Base-by-base conservation (phyloP, 805 yeast species). In the Yamadazyma philogaea region DNA sequence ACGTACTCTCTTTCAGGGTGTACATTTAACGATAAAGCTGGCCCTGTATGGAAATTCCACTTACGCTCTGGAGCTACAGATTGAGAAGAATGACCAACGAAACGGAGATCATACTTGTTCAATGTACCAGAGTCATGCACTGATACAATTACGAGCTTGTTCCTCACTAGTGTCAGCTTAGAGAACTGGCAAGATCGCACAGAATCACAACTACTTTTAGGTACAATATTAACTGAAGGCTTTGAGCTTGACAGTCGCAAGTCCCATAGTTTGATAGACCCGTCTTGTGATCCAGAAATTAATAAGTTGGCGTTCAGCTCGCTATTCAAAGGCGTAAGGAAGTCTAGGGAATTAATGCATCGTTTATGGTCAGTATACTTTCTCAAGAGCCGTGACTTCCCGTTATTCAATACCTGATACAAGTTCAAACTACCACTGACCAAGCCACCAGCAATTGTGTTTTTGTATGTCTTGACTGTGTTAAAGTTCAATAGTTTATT, bases 121-220 rank as follows among this genome's bases (percentile, higher is more conserved):
- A 91, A 72, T 3, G 86, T 78, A 12, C 99, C 99, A 1, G 87
- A 79, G 59, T 93, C 98, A 61, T 86, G 91, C 6, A 87, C 88
- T 1, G 90, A 81, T 2, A 89, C 84, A 39, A 91, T 70, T 5
- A 63, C 56, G 24, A 63, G 33, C 39, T 63, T 68, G 31, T 75
- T 72, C 46, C 76, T 69, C 5, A 53, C 59, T 3, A 76, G 63
- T 20, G 78, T 72, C 51, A 74, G 77, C 6, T 75, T 74, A 44
- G 78, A 70, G 60, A 74, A 64, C 65, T 75, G 78, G 47, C 78
- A 77, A 30, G 76, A 66, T 27, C 84, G 57, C 7, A 79, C 76
- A 1, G 95, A 84, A 55, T 88, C 97, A 1, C 87, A 78, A 36
- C 81, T 81, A 14, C 84, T 79, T 39, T 66, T 64, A 6, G 72